These are phyloP conservation scores for Teratosphaeria nubilosa DNA, from an alignment of 2,329 filamentous ascomycete genomes.

Conservation along the genomic window DNA sequence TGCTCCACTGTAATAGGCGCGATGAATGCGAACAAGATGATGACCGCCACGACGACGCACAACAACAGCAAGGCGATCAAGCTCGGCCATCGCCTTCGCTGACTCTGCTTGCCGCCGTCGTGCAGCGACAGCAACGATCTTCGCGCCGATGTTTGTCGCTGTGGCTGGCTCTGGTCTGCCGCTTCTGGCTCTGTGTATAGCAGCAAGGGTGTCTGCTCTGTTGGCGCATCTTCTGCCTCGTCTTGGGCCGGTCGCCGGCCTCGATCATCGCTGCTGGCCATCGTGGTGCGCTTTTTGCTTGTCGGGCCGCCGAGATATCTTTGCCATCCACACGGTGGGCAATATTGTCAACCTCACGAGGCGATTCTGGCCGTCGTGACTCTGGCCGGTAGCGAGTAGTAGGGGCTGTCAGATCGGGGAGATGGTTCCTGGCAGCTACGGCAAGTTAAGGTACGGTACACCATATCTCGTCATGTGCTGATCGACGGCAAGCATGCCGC, in stretches of 20 bases:
- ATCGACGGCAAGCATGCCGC: neutral
- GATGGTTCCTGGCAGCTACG: neutral
- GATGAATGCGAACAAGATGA: constrained; percentile 72
- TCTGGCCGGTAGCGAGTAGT: neutral
- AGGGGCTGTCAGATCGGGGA: neutral
- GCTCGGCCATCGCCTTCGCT: constrained; percentile 59
- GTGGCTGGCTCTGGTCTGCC: constrained; percentile 12
- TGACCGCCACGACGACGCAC: constrained; percentile 51
- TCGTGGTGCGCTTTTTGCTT: neutral
- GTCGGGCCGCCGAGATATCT: neutral
- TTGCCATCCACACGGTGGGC: neutral
- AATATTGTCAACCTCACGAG: neutral
- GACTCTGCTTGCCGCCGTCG: constrained; percentile 25
- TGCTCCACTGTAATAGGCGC: constrained; percentile 69
- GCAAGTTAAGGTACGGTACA: neutral
- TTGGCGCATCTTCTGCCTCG: constrained; percentile 8
- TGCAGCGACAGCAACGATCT: constrained; percentile 8
- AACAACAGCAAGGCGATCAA: constrained; percentile 62
- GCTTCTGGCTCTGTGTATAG: constrained; percentile 7
- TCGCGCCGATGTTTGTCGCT: constrained; percentile 12
- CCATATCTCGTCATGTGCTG: neutral
- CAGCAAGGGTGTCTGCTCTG: constrained; percentile 33
- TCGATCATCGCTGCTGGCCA: neutral
- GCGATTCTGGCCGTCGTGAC: neutral
- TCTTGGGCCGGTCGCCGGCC: neutral